phyloP scores from a whole-genome alignment of 345 rosid genomes.

The Syzygium grande region DNA sequence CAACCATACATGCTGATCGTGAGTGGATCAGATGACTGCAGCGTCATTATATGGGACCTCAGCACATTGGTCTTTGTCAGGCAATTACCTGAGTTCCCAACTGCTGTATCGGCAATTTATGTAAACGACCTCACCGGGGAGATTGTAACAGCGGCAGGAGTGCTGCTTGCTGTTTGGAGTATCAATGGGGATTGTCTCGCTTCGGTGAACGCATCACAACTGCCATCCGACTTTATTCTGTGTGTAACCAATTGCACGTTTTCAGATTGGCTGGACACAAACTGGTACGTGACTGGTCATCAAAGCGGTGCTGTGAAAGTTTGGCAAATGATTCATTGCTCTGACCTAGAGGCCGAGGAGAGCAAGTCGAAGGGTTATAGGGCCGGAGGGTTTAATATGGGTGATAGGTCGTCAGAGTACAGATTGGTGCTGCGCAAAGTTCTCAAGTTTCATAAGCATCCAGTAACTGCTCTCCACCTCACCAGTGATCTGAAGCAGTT shows the following conservation, averaged over 20 bases:
- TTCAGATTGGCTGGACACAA: conserved; percentile 91
- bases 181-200: conserved; percentile 97
- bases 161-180: conserved; percentile 95
- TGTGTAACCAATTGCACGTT: conserved; percentile 76
- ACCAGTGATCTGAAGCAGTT: conserved; percentile 84
- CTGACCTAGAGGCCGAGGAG: conserved; percentile 39
- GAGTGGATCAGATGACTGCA: conserved; percentile 94
- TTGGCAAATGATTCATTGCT: conserved; percentile 86
- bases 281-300: conserved; percentile 97
- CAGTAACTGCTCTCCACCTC: conserved; percentile 82
- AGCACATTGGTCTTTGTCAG: conserved; percentile 75
- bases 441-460: conserved; percentile 77
- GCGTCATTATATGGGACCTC: conserved; percentile 97
- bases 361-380: conserved; percentile 39
- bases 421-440: conserved; percentile 75
- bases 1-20: conserved; percentile 95
- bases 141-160: conserved; percentile 94
- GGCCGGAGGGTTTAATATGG: conserved; percentile 51
- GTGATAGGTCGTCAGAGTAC: conserved; percentile 64
- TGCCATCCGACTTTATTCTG: conserved; percentile 90
- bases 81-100: conserved; percentile 88
- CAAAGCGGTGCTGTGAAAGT: conserved; percentile 98
- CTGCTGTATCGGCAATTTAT: conserved; percentile 79
- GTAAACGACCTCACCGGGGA: conserved; percentile 92
- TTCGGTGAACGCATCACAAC: conserved; percentile 77